phyloP scores from a whole-genome alignment of 352 stramenopile genomes.

The Albugo laibachii region DNA sequence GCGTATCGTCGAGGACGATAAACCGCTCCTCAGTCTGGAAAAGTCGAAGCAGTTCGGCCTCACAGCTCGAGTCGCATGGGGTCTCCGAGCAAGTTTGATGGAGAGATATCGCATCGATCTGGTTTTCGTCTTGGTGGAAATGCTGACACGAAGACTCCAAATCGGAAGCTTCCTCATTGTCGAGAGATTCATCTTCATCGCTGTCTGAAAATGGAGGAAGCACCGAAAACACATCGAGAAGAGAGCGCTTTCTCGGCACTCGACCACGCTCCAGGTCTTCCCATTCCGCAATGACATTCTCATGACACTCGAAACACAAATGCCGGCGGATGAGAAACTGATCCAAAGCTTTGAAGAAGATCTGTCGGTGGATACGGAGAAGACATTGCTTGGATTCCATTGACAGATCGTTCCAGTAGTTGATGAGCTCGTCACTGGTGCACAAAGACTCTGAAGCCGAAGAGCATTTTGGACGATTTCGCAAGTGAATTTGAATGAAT shows the following conservation, averaged over 20 bases:
- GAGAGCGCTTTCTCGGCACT: conserved; percentile 26
- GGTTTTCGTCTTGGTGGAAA: too few species aligned
- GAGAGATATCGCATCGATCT: not conserved
- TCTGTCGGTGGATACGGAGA: conserved; percentile 48
- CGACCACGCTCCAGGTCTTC: conserved; percentile 51
- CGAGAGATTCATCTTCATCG: conserved; percentile 36
- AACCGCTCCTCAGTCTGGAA: conserved; percentile 65
- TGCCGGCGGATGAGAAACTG: conserved; percentile 60
- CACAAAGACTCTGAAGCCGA: conserved; percentile 6
- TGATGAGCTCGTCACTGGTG: conserved; percentile 52
- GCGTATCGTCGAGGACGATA: conserved; percentile 68
- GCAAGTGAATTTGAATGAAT: too few species aligned
- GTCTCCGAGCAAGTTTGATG: not conserved
- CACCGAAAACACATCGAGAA: conserved; percentile 58
- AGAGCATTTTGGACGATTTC: too few species aligned
- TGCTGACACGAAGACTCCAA: too few species aligned
- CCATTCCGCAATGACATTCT: conserved; percentile 69
- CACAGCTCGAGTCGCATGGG: conserved; percentile 5
- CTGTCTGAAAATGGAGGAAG: conserved; percentile 55
- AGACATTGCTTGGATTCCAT: conserved; percentile 37
- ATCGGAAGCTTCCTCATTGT: conserved; percentile 29
- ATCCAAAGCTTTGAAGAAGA: conserved; percentile 44
- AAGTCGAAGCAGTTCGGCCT: conserved; percentile 47
- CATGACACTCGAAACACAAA: conserved; percentile 64
- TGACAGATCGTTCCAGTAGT: conserved; percentile 60